These are phyloP conservation scores for Annulohypoxylon moriforme DNA, from an alignment of 495 filamentous ascomycete species.

Conservation along the genomic window DNA sequence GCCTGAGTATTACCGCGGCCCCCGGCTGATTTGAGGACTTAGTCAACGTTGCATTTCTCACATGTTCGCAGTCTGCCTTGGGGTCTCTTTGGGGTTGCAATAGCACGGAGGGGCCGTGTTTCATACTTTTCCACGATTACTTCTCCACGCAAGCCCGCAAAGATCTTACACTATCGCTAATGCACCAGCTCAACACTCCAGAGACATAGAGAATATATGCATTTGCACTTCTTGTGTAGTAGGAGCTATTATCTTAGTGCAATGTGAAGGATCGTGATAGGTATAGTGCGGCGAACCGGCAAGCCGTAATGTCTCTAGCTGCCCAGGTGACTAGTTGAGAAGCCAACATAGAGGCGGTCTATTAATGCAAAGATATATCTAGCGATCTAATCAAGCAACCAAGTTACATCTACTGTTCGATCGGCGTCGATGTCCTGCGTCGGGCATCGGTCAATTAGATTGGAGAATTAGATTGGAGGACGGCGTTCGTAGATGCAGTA, in stretches of 20 bases:
- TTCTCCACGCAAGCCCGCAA: conserved; percentile 14
- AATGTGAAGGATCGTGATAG: background rate
- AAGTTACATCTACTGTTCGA: conserved; percentile 20
- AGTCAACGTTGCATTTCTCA: conserved; percentile 10
- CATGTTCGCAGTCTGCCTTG: conserved; percentile 1
- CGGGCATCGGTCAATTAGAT: background rate
- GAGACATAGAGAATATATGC: background rate
- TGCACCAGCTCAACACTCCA: background rate
- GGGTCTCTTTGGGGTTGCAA: background rate
- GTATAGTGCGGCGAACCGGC: background rate
- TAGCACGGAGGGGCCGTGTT: conserved; percentile 14
- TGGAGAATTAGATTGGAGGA: background rate
- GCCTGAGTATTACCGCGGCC: background rate
- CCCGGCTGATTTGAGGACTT: background rate
- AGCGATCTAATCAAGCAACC: background rate
- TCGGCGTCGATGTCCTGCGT: conserved; percentile 9
- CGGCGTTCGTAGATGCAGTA: background rate
- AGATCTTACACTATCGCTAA: background rate
- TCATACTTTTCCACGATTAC: conserved; percentile 11
- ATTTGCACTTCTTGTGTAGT: background rate
- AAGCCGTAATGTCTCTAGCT: background rate
- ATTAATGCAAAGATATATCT: background rate
- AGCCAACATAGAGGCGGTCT: background rate
- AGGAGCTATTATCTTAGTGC: background rate
- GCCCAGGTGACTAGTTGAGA: background rate